A percentile compares a stretch with the other conserved stretches of the same genome.
These are phyloP conservation scores for Vigna hirtella DNA, from an alignment of 306 rosid species.

Conservation along the genomic window DNA sequence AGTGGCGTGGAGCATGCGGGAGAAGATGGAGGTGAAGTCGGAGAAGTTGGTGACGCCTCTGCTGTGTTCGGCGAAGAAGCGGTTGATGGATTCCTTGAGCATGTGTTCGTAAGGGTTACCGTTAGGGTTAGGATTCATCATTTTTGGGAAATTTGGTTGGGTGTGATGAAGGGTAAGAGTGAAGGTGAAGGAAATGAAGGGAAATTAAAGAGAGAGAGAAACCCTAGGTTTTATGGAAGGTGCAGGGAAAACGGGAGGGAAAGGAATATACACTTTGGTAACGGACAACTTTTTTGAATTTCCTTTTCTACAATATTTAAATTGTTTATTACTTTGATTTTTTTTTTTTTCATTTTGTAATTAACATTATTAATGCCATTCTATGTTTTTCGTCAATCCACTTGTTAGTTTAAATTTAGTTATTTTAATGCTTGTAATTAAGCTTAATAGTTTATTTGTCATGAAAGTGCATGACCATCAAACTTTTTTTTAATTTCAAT, in stretches of 20 bases:
- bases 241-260: slow-evolving; percentile 41
- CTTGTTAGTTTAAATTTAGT: too few relatives aligned
- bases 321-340: background rate
- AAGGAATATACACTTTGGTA: slow-evolving; percentile 43
- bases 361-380: background rate
- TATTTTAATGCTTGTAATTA: too few relatives aligned
- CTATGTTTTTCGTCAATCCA: background rate
- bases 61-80: slow-evolving; percentile 60
- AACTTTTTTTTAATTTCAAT: too few relatives aligned
- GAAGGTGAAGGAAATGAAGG: background rate
- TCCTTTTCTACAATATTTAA: background rate
- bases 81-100: slow-evolving; percentile 67
- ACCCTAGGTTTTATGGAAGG: slow-evolving; percentile 42
- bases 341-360: background rate
- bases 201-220: slow-evolving; percentile 2
- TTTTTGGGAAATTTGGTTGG: slow-evolving; percentile 8
- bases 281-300: slow-evolving; percentile 52
- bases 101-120: slow-evolving; percentile 46
- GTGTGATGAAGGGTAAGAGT: background rate
- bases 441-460: too few relatives aligned
- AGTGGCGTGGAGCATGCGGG: slow-evolving; percentile 50
- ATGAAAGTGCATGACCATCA: too few relatives aligned
- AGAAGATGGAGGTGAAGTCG: slow-evolving; percentile 62
- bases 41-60: slow-evolving; percentile 62
- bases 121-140: slow-evolving; percentile 40